These are phyloP conservation scores for Blastobotrys proliferans DNA, from an alignment of 1,139 yeast species.

Conservation along the genomic window DNA sequence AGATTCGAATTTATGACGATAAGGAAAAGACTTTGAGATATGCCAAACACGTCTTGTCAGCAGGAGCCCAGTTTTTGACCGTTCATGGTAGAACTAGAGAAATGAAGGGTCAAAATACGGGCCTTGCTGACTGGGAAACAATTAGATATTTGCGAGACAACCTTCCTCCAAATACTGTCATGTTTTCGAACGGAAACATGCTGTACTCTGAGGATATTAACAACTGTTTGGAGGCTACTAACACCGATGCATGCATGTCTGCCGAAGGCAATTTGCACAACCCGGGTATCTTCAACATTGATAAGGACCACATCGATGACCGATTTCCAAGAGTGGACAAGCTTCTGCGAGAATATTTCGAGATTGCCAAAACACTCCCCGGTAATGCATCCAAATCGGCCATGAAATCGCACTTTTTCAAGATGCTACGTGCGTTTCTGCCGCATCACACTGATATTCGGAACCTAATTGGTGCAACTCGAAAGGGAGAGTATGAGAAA, in stretches of 20 bases:
- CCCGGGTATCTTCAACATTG: slow-evolving; percentile 71
- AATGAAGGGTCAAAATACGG: slow-evolving; percentile 95
- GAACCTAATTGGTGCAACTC: slow-evolving; percentile 58
- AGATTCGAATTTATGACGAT: slow-evolving; percentile 85
- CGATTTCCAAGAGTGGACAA: slow-evolving; percentile 83
- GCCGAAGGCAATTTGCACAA: slow-evolving; percentile 94
- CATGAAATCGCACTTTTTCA: slow-evolving; percentile 91
- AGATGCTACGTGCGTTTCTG: slow-evolving; percentile 73
- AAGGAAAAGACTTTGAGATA: slow-evolving; percentile 78
- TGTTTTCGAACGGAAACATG: slow-evolving; percentile 91
- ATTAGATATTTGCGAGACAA: slow-evolving; percentile 73
- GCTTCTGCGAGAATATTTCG: slow-evolving; percentile 81
- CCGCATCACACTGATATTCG: slow-evolving; percentile 73
- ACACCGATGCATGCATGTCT: slow-evolving; percentile 92
- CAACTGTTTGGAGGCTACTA: slow-evolving; percentile 58
- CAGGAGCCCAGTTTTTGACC: slow-evolving; percentile 94
- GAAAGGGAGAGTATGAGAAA: slow-evolving; percentile 42
- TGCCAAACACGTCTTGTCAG: slow-evolving; percentile 84
- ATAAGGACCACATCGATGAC: slow-evolving; percentile 47
- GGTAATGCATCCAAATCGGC: slow-evolving; percentile 77
- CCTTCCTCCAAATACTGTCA: slow-evolving; percentile 76
- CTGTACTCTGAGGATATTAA: slow-evolving; percentile 76
- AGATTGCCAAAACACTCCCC: slow-evolving; percentile 61
- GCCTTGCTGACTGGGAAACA: slow-evolving; percentile 89
- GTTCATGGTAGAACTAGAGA: slow-evolving; percentile 96